These are phyloP conservation scores for Pseudocercospora vitis DNA, from an alignment of 2,329 filamentous ascomycete genomes.

Conservation along the genomic window DNA sequence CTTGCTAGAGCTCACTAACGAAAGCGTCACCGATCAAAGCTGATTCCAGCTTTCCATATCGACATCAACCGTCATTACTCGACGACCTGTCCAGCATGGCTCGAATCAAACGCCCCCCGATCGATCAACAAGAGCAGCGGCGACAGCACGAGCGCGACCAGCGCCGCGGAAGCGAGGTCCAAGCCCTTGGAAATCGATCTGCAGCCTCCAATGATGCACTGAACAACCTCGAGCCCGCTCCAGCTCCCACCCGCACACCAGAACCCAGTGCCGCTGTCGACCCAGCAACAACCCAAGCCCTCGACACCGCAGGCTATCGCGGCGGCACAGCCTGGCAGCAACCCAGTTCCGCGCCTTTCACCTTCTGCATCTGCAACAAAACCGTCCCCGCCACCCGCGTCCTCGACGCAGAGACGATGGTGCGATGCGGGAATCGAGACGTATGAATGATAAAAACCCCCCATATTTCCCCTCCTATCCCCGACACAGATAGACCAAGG, in stretches of 20 bases:
- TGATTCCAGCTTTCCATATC: too few species aligned
- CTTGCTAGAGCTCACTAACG: too few species aligned
- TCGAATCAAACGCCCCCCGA: not conserved
- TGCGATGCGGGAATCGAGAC: slow-evolving; percentile 17
- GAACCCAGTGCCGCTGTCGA: not conserved
- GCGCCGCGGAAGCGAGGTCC: not conserved
- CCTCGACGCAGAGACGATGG: slow-evolving; percentile 12
- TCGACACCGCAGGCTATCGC: slow-evolving; percentile 9
- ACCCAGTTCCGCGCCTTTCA: not conserved
- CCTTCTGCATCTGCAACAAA: not conserved
- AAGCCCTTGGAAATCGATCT: not conserved
- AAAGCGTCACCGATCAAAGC: not conserved
- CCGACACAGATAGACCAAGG: not conserved
- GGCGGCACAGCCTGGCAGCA: not conserved
- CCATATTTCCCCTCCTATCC: not conserved
- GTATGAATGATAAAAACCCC: too few species aligned
- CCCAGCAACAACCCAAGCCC: not conserved
- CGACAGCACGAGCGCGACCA: not conserved
- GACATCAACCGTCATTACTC: not conserved
- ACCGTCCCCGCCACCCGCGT: not conserved
- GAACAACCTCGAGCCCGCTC: not conserved
- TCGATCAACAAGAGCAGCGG: too few species aligned
- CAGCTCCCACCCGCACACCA: not conserved
- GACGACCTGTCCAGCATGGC: not conserved
- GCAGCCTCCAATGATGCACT: not conserved